Conservation (phyloP, 2,329 filamentous ascomycete species). For the Berkeleyomyces basicola region DNA sequence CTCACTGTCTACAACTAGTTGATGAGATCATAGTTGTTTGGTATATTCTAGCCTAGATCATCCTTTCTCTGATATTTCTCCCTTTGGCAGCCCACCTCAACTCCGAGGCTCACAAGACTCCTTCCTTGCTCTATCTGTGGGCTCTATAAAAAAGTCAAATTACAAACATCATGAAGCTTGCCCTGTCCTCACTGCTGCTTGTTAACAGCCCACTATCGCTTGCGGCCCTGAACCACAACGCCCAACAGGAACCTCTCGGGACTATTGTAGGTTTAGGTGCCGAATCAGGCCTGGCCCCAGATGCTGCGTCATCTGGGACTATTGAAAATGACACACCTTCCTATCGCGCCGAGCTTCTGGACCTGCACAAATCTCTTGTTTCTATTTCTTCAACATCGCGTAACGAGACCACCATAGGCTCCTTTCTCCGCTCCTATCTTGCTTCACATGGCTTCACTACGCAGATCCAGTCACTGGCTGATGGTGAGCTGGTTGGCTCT, state of each 20-base stretch:
- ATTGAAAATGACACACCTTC: not conserved
- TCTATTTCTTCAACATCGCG: constrained; percentile 13
- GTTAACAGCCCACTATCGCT: not conserved
- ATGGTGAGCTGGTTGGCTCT: constrained; percentile 7
- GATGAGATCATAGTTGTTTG: no score
- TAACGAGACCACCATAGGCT: constrained; percentile 33
- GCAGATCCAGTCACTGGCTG: constrained; percentile 26
- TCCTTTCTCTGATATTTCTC: no score
- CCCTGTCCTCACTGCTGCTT: not conserved
- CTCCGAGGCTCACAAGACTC: no score
- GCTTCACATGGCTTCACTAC: constrained; percentile 28
- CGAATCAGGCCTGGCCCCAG: not conserved
- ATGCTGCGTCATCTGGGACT: not conserved
- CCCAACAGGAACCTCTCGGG: not conserved
- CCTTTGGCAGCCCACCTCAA: no score
- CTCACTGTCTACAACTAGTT: no score
- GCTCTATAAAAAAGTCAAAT: not conserved
- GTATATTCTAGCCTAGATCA: no score
- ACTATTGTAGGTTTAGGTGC: not conserved
- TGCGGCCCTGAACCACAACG: not conserved
- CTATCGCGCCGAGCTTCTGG: constrained; percentile 6
- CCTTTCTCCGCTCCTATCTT: constrained; percentile 54
- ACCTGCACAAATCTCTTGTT: constrained; percentile 11
- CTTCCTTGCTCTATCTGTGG: no score
- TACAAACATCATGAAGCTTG: not conserved